Conservation (phyloP, 1,139 yeast species). For the Yamadazyma conglobata region DNA sequence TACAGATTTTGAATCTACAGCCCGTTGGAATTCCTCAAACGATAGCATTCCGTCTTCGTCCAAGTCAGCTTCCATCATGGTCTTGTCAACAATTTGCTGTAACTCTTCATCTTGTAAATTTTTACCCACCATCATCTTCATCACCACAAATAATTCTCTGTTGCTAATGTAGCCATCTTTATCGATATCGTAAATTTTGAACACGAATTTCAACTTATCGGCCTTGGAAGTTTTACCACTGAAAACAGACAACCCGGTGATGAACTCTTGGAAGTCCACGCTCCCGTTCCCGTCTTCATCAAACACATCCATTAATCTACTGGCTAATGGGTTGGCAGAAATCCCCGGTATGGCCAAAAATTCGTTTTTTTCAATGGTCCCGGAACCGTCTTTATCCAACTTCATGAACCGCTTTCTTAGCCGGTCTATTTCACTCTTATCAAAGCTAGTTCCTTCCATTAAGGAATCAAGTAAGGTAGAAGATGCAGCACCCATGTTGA, state of each 20-base stretch:
- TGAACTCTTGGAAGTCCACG: slow-evolving; percentile 94
- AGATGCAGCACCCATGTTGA: slow-evolving; percentile 62
- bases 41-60: slow-evolving; percentile 89
- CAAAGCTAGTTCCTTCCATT: slow-evolving; percentile 78
- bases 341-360: slow-evolving; percentile 93
- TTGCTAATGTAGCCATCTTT: slow-evolving; percentile 92
- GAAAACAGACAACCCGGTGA: slow-evolving; percentile 84
- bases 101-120: slow-evolving; percentile 82
- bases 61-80: slow-evolving; percentile 89
- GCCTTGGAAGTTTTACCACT: slow-evolving; percentile 82
- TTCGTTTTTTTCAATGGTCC: slow-evolving; percentile 87
- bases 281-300: slow-evolving; percentile 93
- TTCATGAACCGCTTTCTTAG: slow-evolving; percentile 92
- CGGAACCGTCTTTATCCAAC: slow-evolving; percentile 87
- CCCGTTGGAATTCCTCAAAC: slow-evolving; percentile 80
- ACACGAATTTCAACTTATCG: slow-evolving; percentile 86
- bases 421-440: slow-evolving; percentile 87
- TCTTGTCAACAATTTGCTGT: slow-evolving; percentile 93
- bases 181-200: slow-evolving; percentile 92
- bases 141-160: slow-evolving; percentile 88
- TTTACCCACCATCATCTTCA: slow-evolving; percentile 96
- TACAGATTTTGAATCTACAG: slow-evolving; percentile 65
- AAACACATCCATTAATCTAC: slow-evolving; percentile 87
- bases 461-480: slow-evolving; percentile 65
- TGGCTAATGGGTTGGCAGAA: slow-evolving; percentile 83